phyloP scores from a whole-genome alignment of 2,329 filamentous ascomycete genomes.

The Blastomyces parvus region DNA sequence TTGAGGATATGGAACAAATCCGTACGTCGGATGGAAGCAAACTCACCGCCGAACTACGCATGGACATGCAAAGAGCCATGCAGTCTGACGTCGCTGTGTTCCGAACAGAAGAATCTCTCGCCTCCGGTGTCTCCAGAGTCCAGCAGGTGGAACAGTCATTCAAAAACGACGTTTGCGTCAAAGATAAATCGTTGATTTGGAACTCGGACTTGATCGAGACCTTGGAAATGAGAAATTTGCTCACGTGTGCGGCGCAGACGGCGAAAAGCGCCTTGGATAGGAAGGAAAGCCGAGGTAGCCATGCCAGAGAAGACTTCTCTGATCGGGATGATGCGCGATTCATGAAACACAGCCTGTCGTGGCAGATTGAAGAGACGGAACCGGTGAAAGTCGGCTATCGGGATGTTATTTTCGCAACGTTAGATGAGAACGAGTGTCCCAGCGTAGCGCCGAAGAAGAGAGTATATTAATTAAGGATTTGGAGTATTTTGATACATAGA shows the following conservation, averaged over 20 bases:
- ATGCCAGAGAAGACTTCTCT: constrained; percentile 78
- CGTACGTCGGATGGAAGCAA: constrained; percentile 67
- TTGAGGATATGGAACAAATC: constrained; percentile 68
- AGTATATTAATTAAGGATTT: constrained; percentile 22
- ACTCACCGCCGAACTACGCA: constrained; percentile 70
- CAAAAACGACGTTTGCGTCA: constrained; percentile 64
- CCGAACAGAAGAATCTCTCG: constrained; percentile 74
- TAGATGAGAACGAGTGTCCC: constrained; percentile 37
- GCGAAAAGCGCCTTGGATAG: constrained; percentile 70
- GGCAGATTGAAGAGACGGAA: constrained; percentile 34
- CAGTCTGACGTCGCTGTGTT: constrained; percentile 89
- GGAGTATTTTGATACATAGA: not conserved
- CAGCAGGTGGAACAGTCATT: constrained; percentile 66
- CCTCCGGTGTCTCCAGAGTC: constrained; percentile 76
- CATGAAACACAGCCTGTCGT: constrained; percentile 41
- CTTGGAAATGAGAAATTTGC: constrained; percentile 73
- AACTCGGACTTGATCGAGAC: constrained; percentile 90
- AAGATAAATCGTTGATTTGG: constrained; percentile 96
- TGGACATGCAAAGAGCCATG: constrained; percentile 90
- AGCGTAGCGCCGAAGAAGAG: constrained; percentile 30
- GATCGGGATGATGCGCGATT: constrained; percentile 61
- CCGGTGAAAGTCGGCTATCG: constrained; percentile 35
- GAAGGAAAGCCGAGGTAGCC: constrained; percentile 79
- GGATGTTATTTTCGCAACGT: constrained; percentile 32
- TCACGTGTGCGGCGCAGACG: constrained; percentile 79